Percentiles rank a stretch among this genome's conserved stretches.
phyloP scores from a whole-genome alignment of 2,329 filamentous ascomycete genomes.

The Tolypocladium ovalisporum region DNA sequence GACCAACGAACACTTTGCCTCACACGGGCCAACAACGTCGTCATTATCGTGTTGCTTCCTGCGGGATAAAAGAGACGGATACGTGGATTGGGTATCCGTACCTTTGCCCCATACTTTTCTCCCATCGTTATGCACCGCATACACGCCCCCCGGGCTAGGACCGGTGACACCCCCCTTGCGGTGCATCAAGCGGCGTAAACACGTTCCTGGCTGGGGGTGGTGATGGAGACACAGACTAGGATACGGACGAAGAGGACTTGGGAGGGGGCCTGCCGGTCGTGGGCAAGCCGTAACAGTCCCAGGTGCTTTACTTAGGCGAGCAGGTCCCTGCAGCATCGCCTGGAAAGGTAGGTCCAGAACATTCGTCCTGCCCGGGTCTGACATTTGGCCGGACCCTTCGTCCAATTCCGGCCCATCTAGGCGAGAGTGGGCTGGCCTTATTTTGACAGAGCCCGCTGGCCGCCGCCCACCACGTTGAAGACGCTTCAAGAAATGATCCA shows the following conservation, averaged over 20 bases:
- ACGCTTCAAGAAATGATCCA: constrained; percentile 5
- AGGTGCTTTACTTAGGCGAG: neutral
- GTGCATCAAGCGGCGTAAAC: constrained; percentile 8
- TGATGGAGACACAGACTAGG: neutral
- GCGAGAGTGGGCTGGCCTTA: constrained; percentile 2
- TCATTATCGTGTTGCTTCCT: constrained; percentile 18
- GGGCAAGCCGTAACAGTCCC: neutral
- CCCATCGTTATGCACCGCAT: constrained; percentile 15
- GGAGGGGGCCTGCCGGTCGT: neutral
- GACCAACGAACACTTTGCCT: constrained; percentile 17
- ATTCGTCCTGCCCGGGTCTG: neutral
- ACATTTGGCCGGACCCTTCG: neutral
- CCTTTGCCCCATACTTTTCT: constrained; percentile 22
- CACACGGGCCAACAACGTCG: constrained; percentile 15
- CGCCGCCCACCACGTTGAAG: constrained; percentile 23
- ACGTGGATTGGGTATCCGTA: constrained; percentile 29
- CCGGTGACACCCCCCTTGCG: constrained; percentile 13
- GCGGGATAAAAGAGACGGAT: constrained; percentile 25
- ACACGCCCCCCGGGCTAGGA: constrained; percentile 12
- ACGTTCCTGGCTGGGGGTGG: constrained; percentile 11
- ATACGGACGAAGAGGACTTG: constrained; percentile 3
- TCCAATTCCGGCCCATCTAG: neutral
- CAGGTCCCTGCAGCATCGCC: neutral
- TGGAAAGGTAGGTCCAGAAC: neutral
- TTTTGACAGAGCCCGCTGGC: constrained; percentile 7